Evolutionary conservation across 768 basidiomycete species (phyloP), one percentile per base, ranked within the genome.

Genomic region (Asterophora lycoperdoides): DNA sequence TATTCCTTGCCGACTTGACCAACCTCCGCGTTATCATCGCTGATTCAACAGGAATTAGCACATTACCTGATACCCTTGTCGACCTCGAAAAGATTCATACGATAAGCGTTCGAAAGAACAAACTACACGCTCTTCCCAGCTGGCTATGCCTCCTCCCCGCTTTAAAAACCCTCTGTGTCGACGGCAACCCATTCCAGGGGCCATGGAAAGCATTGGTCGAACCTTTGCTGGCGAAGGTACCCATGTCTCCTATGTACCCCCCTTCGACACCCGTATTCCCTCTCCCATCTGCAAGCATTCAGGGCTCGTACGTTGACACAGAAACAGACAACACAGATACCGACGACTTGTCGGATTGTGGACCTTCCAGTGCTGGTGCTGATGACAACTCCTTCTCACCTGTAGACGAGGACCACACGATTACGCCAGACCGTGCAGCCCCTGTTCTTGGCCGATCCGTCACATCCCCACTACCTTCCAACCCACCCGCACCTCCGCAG

Each of bases 121-220:
- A 86, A 63, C 74, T 99, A 60, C 77, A 88, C 56, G 79, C 86
- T 6, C 78, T 98, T 14, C 94, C 96, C n/a, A 83, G 87, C 53
- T 99, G 96, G 95, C 76, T 99, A 39, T 92, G 91, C 64, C 79
- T 91, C 23, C 75, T 99, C n/a, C 79, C 83, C 15, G 76, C 77
- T 26, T 73, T 99, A 40, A 91, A 95, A 65, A 87, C 84, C 1
- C 71, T 99, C 3, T 86, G 86, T 56, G 81, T 99, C n/a, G 95
- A 98, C 54, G 87, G 84, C 14, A 99, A 99, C 64, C 93, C 94
- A 7, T 97, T 99, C 68, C 89, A 90, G 58, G 89, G 89, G 7
- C 89, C 91, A 1, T 96, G 93, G 91, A 83, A 86, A 61, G 84
- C 89, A 28, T 74, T 99, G 45, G 83, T 96, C 19, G 88, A 87